phyloP scores from a whole-genome alignment of 169 alveolate genomes.

The Plasmodium reichenowi region DNA sequence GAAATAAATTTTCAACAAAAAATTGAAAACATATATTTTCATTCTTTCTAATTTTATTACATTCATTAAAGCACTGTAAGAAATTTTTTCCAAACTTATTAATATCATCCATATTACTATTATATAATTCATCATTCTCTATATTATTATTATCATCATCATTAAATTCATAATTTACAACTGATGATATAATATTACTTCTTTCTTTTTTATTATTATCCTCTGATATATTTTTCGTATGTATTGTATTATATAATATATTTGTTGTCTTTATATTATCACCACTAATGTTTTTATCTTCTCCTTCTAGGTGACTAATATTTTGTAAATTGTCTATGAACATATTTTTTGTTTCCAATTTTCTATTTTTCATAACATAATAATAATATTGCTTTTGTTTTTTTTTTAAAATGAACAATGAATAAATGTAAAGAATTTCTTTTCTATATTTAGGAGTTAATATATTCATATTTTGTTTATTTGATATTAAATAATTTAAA shows the following conservation, averaged over 20 bases:
- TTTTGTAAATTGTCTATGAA: background rate
- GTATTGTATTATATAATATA: background rate
- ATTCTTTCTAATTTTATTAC: constrained; percentile 42
- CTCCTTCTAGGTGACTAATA: background rate
- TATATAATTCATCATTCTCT: background rate
- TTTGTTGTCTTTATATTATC: background rate
- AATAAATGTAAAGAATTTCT: constrained; percentile 31
- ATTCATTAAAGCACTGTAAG: constrained; percentile 49
- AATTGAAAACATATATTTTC: constrained; percentile 37
- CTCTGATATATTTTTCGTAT: background rate
- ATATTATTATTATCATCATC: background rate
- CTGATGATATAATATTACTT: background rate
- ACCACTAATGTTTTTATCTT: background rate
- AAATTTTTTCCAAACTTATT: constrained; percentile 8
- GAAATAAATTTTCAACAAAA: constrained; percentile 60
- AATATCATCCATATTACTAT: background rate
- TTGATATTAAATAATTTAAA: constrained; percentile 35
- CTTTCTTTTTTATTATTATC: background rate
- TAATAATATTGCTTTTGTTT: constrained; percentile 18
- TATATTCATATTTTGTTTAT: constrained; percentile 23
- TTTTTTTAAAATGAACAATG: constrained; percentile 38
- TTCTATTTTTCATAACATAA: background rate
- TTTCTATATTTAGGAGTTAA: constrained; percentile 30
- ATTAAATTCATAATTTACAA: background rate
- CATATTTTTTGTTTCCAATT: background rate